These are phyloP conservation scores for Dalbergia cochinchinensis DNA, from an alignment of 306 rosid species.

Conservation along the genomic window DNA sequence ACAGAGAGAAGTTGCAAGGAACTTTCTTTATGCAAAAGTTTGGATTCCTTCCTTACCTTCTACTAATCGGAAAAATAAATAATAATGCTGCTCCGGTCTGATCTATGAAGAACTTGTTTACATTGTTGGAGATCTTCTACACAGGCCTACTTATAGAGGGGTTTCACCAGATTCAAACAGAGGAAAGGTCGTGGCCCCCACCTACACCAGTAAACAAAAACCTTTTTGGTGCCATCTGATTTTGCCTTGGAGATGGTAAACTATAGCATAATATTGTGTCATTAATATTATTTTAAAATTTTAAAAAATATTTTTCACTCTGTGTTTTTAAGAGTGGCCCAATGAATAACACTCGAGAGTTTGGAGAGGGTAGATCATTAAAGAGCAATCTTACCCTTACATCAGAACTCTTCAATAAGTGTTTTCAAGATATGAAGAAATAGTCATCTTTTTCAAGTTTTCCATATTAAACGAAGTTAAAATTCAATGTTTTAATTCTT, in stretches of 20 bases:
- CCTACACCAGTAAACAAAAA: constrained; percentile 40
- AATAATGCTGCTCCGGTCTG: constrained; percentile 50
- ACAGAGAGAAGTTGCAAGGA: constrained; percentile 61
- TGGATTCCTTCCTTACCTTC: constrained; percentile 71
- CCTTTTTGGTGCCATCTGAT: constrained; percentile 16
- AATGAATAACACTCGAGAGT: no score
- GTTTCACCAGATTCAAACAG: constrained; percentile 56
- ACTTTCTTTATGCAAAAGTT: constrained; percentile 46
- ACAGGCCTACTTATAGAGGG: constrained; percentile 61
- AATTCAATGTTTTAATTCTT: no score
- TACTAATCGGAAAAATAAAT: constrained; percentile 39
- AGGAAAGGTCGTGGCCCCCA: constrained; percentile 56
- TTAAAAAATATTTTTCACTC: no score
- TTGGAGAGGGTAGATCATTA: no score
- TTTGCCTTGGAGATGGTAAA: background rate
- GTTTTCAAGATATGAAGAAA: no score
- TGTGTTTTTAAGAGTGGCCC: background rate
- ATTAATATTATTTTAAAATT: no score
- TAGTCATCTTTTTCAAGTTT: no score
- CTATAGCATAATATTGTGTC: background rate
- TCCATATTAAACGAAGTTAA: no score
- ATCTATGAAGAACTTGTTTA: constrained; percentile 43
- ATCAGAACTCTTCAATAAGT: no score
- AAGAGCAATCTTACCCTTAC: no score
- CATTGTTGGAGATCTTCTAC: constrained; percentile 51